Conservation (phyloP, 805 yeast species). For the Huiozyma sinensis region DNA sequence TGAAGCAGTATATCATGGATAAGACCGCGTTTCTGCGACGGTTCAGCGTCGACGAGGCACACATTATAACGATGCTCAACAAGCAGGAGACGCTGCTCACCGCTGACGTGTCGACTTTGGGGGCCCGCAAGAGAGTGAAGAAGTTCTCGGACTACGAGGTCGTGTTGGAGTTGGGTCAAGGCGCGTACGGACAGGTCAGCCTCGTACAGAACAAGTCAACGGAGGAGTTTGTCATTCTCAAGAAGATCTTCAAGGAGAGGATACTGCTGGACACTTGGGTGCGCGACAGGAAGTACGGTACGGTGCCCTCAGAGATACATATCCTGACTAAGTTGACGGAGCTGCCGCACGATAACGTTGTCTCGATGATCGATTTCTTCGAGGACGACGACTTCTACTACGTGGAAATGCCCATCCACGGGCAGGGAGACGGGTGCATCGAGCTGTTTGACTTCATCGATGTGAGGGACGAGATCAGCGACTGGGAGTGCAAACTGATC, state of each 20-base stretch:
- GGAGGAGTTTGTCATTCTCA: conserved; percentile 61
- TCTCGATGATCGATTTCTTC: conserved; percentile 77
- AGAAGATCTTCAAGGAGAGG: conserved; percentile 81
- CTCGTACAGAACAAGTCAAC: conserved; percentile 58
- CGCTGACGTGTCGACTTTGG: conserved; percentile 21
- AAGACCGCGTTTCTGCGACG: background rate
- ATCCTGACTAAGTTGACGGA: conserved; percentile 66
- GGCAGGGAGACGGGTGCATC: conserved; percentile 77
- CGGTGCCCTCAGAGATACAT: conserved; percentile 88
- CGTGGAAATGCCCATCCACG: conserved; percentile 86
- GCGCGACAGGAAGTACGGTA: conserved; percentile 77
- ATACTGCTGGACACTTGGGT: conserved; percentile 96
- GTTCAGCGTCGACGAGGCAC: background rate
- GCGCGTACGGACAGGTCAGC: conserved; percentile 91
- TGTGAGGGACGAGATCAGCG: conserved; percentile 65
- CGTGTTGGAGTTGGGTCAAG: conserved; percentile 77
- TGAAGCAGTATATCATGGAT: background rate
- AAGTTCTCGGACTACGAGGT: conserved; percentile 58
- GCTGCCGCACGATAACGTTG: conserved; percentile 76
- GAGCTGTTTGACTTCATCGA: conserved; percentile 90
- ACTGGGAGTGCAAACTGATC: conserved; percentile 61
- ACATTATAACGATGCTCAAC: background rate
- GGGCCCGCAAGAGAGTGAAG: conserved; percentile 57
- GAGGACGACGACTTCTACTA: conserved; percentile 85
- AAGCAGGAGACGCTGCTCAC: background rate